Percentiles rank a stretch among this genome's conserved stretches.
These are phyloP conservation scores for Malus sylvestris DNA, from an alignment of 306 rosid genomes.

Conservation along the genomic window DNA sequence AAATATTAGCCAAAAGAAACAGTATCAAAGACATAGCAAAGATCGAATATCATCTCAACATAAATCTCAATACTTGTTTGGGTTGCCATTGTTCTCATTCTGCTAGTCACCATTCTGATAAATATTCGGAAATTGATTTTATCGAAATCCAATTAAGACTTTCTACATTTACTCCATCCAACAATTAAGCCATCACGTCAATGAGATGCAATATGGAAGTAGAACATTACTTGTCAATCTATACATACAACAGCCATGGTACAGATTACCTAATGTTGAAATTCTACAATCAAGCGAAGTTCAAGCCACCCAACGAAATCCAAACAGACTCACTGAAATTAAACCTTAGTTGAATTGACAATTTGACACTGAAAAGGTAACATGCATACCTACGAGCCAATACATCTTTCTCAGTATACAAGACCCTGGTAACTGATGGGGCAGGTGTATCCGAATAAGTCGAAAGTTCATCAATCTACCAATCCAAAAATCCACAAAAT, in stretches of 20 bases:
- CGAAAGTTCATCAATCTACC: conserved; percentile 80
- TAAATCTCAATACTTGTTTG: neutral
- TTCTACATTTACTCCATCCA: neutral
- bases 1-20: conserved; percentile 6
- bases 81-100: neutral
- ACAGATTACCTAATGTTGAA: neutral
- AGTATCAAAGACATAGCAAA: neutral
- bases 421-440: conserved; percentile 88
- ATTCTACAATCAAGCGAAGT: neutral
- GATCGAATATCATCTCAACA: neutral
- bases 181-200: neutral
- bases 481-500: neutral
- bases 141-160: neutral
- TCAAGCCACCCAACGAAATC: neutral
- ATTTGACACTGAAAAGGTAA: neutral
- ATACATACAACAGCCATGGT: neutral
- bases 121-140: neutral
- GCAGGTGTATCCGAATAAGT: conserved; percentile 74
- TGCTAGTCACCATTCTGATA: neutral
- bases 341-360: neutral
- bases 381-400: conserved; percentile 59
- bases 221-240: neutral
- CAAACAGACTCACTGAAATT: neutral
- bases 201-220: neutral
- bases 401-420: conserved; percentile 79